phyloP scores from a whole-genome alignment of 257 asterid species.

The Solanum pimpinellifolium region DNA sequence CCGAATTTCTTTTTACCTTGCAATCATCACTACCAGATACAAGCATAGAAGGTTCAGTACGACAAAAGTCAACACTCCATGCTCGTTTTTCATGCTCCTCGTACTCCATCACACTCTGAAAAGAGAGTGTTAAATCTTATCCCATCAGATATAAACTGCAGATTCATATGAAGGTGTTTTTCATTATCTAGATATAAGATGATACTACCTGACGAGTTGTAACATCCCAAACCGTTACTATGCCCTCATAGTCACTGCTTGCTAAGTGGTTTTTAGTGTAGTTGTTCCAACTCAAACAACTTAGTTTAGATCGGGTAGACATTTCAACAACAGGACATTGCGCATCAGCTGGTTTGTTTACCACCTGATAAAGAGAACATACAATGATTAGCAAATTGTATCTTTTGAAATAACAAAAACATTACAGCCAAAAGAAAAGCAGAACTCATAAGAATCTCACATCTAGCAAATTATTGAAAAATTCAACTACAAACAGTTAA shows the following conservation, averaged over 20 bases:
- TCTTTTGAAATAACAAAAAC: neutral
- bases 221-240: constrained; percentile 87
- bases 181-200: neutral
- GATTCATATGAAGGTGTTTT: neutral
- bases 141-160: neutral
- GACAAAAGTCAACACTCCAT: constrained; percentile 88
- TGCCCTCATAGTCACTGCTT: constrained; percentile 93
- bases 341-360: constrained; percentile 56
- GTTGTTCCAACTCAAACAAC: constrained; percentile 91
- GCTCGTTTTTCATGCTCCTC: constrained; percentile 96
- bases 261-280: constrained; percentile 59
- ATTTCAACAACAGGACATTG: constrained; percentile 81
- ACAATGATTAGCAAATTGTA: neutral
- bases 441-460: neutral
- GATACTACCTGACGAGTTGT: constrained; percentile 69
- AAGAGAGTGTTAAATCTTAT: neutral
- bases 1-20: constrained; percentile 38
- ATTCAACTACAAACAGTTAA: neutral
- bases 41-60: constrained; percentile 79
- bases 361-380: constrained; percentile 41
- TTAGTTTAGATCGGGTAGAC: constrained; percentile 70
- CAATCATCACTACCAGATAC: constrained; percentile 91
- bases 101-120: constrained; percentile 82
- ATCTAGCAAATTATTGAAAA: neutral
- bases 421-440: neutral